These are phyloP conservation scores for Xylaria curta DNA, from an alignment of 495 filamentous ascomycete species.

Conservation along the genomic window DNA sequence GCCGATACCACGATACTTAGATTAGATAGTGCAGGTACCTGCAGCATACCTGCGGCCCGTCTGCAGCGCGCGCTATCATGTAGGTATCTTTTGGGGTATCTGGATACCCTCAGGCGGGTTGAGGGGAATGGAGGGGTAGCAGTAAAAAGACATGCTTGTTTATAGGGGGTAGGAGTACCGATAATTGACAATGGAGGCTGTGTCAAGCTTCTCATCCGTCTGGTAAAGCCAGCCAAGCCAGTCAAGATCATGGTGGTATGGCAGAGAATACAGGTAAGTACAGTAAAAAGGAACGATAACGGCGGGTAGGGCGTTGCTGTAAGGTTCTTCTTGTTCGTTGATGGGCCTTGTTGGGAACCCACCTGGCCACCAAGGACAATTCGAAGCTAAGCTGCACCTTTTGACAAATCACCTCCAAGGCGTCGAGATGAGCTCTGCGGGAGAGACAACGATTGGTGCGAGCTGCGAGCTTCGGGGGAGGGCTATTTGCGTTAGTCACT, in stretches of 20 bases:
- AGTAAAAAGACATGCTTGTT: slow-evolving; percentile 13
- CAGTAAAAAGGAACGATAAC: neutral
- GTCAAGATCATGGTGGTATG: slow-evolving; percentile 12
- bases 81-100: neutral
- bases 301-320: neutral
- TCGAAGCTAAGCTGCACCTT: slow-evolving; percentile 22
- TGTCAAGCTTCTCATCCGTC: slow-evolving; percentile 4
- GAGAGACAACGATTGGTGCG: slow-evolving; percentile 1
- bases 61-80: neutral
- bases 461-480: neutral
- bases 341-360: slow-evolving; percentile 11
- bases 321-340: neutral
- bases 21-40: slow-evolving; percentile 13
- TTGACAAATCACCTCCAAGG: slow-evolving; percentile 22
- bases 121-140: neutral
- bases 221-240: neutral
- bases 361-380: slow-evolving; percentile 15
- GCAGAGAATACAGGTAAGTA: slow-evolving; percentile 7
- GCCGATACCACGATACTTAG: neutral
- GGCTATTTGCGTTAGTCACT: neutral
- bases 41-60: neutral
- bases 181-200: slow-evolving; percentile 3
- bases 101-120: neutral
- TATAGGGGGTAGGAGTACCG: slow-evolving; percentile 9
- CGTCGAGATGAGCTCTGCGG: neutral